Base-by-base conservation (phyloP, 192 early-diverging fungal species). In the Entomortierella beljakovae region DNA sequence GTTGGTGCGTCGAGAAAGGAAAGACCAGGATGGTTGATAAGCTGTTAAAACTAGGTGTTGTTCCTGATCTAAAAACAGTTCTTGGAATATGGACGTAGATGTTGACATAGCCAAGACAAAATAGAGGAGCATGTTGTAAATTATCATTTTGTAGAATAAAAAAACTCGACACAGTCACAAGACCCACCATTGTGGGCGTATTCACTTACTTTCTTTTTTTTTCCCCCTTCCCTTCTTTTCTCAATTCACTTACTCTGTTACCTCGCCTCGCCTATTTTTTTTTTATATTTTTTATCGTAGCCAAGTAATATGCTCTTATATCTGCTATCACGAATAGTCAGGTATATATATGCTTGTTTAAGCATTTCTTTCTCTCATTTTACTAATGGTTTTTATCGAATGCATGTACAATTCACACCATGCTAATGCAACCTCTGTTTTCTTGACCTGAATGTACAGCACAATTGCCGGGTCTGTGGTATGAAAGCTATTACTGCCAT, bases 41-140 rank as follows among this genome's bases (percentile, higher is more conserved):
- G n/a, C 67, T 79, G 8, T 49, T 79, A 25, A 64, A 54, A 48
- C 29, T 79, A 38, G 75, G 75, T 3, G 75, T 79, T 8, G 67
- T 79, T 4, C 75, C 75, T 9, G 62, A 79, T 40, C 49, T 79
- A 15, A 79, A 79, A 57, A 79, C 75, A 2, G 56, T 79, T 3
- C 53, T 79, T 31, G 66, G 61, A 6, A 34, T 79, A 37, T 79
- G 52, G 25, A 23, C 2, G 6, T 13, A 52, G 50, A 52, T n/a
- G n/a, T n/a, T n/a, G n/a, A n/a, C n/a, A n/a, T n/a, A n/a, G n/a
- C n/a, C n/a, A n/a, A n/a, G n/a, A n/a, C n/a, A n/a, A n/a, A n/a
- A n/a, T n/a, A n/a, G n/a, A n/a, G n/a, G n/a, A n/a, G n/a, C n/a
- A n/a, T n/a, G n/a, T n/a, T n/a, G n/a, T n/a, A n/a, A n/a, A n/a